phyloP scores from a whole-genome alignment of 176 grass and related monocot genomes.

The Lolium perenne region DNA sequence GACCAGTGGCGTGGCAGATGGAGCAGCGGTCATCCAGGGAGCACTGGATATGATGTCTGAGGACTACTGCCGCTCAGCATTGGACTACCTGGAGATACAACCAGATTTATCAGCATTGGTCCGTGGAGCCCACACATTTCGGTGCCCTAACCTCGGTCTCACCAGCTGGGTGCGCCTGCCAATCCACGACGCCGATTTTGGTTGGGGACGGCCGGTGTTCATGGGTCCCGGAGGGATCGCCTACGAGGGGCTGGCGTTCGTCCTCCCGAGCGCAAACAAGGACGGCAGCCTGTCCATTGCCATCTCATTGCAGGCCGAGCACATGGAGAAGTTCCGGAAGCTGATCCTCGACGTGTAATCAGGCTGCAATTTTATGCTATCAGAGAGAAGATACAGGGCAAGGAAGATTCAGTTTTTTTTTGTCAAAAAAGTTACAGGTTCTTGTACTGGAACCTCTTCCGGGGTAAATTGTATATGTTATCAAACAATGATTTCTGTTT shows the following conservation, averaged over 20 bases:
- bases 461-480: neutral
- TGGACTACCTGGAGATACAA: slow-evolving; percentile 86
- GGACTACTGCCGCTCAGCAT: slow-evolving; percentile 69
- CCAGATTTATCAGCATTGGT: slow-evolving; percentile 74
- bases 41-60: slow-evolving; percentile 73
- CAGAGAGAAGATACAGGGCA: slow-evolving; percentile 5
- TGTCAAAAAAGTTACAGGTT: neutral
- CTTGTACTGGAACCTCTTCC: neutral
- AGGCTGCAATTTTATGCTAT: neutral
- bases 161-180: slow-evolving; percentile 94
- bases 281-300: slow-evolving; percentile 73
- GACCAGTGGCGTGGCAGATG: slow-evolving; percentile 33
- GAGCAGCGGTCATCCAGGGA: slow-evolving; percentile 64
- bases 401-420: slow-evolving; percentile 30
- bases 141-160: slow-evolving; percentile 79
- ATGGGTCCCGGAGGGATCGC: slow-evolving; percentile 90
- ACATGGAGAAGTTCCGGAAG: slow-evolving; percentile 88
- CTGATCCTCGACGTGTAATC: slow-evolving; percentile 62
- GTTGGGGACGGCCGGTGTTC: slow-evolving; percentile 85
- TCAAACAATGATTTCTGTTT: slow-evolving; percentile 3
- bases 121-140: slow-evolving; percentile 81
- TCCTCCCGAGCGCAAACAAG: slow-evolving; percentile 67
- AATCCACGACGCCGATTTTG: slow-evolving; percentile 81
- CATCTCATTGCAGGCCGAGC: slow-evolving; percentile 83
- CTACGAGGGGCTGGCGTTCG: slow-evolving; percentile 80